A percentile compares a stretch with the other conserved stretches of the same genome.
These are phyloP conservation scores for Cinchona pubescens DNA, from an alignment of 257 asterid genomes.

Conservation along the genomic window DNA sequence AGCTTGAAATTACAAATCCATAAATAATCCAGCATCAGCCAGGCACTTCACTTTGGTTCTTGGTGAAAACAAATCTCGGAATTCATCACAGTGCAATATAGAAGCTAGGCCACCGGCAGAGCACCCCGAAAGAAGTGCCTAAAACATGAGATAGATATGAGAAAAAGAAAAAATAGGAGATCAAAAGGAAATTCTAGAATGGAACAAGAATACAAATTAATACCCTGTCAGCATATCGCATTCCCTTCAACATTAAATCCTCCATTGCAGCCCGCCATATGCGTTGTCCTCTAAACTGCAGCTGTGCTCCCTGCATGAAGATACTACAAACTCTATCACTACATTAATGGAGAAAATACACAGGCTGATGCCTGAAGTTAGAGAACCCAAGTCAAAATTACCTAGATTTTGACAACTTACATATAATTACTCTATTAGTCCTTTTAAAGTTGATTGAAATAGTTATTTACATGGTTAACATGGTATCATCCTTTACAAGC, in stretches of 20 bases:
- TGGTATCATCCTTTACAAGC: neutral
- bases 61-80: slow-evolving; percentile 45
- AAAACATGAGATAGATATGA: slow-evolving; percentile 18
- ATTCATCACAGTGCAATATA: slow-evolving; percentile 88
- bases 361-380: neutral
- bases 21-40: slow-evolving; percentile 88
- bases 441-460: neutral
- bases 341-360: slow-evolving; percentile 1
- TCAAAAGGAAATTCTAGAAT: neutral
- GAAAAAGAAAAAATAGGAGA: neutral
- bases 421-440: neutral
- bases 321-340: neutral
- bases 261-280: slow-evolving; percentile 70
- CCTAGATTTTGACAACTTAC: neutral
- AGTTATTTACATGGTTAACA: neutral
- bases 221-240: slow-evolving; percentile 77
- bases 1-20: slow-evolving; percentile 72
- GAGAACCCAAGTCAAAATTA: neutral
- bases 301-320: slow-evolving; percentile 53
- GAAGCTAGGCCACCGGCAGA: slow-evolving; percentile 98
- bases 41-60: slow-evolving; percentile 84
- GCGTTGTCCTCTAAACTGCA: slow-evolving; percentile 89
- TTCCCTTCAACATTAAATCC: slow-evolving; percentile 82
- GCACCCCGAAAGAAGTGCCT: slow-evolving; percentile 98
- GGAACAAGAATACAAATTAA: neutral